Conservation (phyloP, 2,329 filamentous ascomycete species). For the Pestalotiopsis sp. region DNA sequence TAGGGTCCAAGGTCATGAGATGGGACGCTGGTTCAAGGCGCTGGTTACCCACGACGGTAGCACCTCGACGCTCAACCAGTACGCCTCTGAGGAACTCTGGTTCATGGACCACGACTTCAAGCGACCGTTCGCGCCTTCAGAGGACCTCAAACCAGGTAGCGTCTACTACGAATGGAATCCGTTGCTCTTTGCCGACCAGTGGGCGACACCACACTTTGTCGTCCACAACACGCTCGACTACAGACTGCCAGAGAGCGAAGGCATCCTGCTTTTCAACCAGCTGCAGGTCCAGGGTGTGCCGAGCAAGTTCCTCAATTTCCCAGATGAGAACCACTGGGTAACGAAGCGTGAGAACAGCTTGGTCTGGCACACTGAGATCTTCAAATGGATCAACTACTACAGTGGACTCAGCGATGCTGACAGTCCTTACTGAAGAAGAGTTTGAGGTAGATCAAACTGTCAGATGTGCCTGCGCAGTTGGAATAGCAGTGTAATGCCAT, state of each 20-base stretch:
- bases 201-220: slow-evolving; percentile 70
- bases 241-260: slow-evolving; percentile 67
- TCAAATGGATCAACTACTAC: slow-evolving; percentile 69
- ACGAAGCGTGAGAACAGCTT: slow-evolving; percentile 69
- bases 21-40: slow-evolving; percentile 58
- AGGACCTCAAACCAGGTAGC: slow-evolving; percentile 34
- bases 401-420: slow-evolving; percentile 29
- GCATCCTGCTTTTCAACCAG: slow-evolving; percentile 69
- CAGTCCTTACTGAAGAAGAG: neutral
- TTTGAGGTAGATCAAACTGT: neutral
- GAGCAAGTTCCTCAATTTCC: slow-evolving; percentile 68
- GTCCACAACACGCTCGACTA: slow-evolving; percentile 72
- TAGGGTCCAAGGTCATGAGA: slow-evolving; percentile 54
- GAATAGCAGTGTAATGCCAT: neutral
- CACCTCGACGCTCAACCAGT: slow-evolving; percentile 34
- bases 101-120: slow-evolving; percentile 46
- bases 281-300: slow-evolving; percentile 66
- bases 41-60: slow-evolving; percentile 56
- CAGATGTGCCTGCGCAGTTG: neutral
- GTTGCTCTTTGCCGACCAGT: slow-evolving; percentile 51
- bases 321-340: slow-evolving; percentile 75
- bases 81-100: slow-evolving; percentile 35
- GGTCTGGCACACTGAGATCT: slow-evolving; percentile 68
- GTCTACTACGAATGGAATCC: slow-evolving; percentile 53
- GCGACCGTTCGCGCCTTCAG: slow-evolving; percentile 44